These are phyloP conservation scores for Strombidium stylifer DNA, from an alignment of 73 alveolate genomes.

Conservation along the genomic window DNA sequence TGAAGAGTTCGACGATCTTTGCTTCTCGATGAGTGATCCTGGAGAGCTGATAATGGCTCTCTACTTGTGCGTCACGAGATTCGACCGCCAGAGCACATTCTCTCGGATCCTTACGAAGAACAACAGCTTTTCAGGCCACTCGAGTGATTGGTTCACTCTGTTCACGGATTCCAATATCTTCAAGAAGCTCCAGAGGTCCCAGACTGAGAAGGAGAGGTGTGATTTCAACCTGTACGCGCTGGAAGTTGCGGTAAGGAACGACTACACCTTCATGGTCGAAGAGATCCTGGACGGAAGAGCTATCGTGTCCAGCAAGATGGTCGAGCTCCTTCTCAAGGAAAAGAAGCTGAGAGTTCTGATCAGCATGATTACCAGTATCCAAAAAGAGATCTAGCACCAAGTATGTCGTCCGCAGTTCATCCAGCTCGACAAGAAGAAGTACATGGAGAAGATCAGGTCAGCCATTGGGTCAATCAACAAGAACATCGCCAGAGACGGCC, in stretches of 20 bases:
- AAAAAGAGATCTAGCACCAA: constrained; percentile 15
- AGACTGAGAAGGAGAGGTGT: constrained; percentile 19
- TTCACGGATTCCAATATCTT: constrained; percentile 1
- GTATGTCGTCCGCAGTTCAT: constrained; percentile 7
- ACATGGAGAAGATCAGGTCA: background rate
- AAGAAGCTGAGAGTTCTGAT: constrained; percentile 24
- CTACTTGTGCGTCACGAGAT: constrained; percentile 7
- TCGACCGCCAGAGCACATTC: constrained; percentile 15
- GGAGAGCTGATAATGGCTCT: constrained; percentile 25
- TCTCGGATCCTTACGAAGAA: background rate
- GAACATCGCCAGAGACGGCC: no score
- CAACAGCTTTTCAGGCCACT: constrained; percentile 5
- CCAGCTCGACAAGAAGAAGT: background rate
- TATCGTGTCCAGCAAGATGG: constrained; percentile 19
- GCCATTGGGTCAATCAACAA: no score
- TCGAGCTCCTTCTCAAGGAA: constrained; percentile 14
- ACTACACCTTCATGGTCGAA: constrained; percentile 27
- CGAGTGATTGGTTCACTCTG: constrained; percentile 15
- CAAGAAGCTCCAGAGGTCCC: constrained; percentile 4
- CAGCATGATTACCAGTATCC: background rate
- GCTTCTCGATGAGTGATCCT: constrained; percentile 2
- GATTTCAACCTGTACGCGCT: constrained; percentile 15
- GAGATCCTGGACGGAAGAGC: constrained; percentile 17
- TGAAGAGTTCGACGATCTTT: constrained; percentile 12
- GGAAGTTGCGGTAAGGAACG: constrained; percentile 14